Evolutionary conservation across 2,329 filamentous ascomycete genomes (phyloP), one percentile per base, ranked within the genome.

Genomic region (Penicillium sp.): DNA sequence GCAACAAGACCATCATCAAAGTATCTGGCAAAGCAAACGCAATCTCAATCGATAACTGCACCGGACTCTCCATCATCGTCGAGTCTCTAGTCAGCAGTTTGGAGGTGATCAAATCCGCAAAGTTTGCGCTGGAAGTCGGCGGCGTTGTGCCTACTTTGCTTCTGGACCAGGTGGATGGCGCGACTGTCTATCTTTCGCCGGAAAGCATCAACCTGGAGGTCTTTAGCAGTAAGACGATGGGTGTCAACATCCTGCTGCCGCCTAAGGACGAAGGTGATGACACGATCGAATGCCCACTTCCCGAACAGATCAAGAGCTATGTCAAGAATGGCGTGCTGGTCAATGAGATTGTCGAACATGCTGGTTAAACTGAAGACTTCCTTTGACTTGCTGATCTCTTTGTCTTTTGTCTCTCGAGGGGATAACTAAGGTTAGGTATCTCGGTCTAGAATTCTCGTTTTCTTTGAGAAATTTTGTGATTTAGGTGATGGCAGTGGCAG

Each of bases 311-410:
- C 67, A 86, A 91, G 84, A 91, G 69, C 79, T 90, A 80, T 82
- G 80, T 83, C 78, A 90, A 87, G 72, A 78, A 91, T 73, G 89
- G 90, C 21, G 85, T 88, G 62, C 70, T 97, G 61, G 83, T 93
- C 26, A 96, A 86, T 68, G 93, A 97, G 81, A 97, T 99, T 72
- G 94, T 99, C 18, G 91, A 94, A 67, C 93, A 97, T 76, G 85
- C 89, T 61, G 92, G 93, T 56, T 97, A 80, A 60, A 33, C n/a
- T 4, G 48, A 7, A 26, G 16, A 18, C 40, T 18, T 3, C 3
- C 26, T 33, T 28, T 38, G 1, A 24, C 21, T 23, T 53, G n/a
- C 28, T 35, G 28, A 20, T 28, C 28, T 26, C 7, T 9, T 35
- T 40, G 28, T 28, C 28, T 26, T 8, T 9, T 7, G 21, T 20